Evolutionary conservation across 129 eudicot species (phyloP).

Genomic region (Scalesia atractyloides): DNA sequence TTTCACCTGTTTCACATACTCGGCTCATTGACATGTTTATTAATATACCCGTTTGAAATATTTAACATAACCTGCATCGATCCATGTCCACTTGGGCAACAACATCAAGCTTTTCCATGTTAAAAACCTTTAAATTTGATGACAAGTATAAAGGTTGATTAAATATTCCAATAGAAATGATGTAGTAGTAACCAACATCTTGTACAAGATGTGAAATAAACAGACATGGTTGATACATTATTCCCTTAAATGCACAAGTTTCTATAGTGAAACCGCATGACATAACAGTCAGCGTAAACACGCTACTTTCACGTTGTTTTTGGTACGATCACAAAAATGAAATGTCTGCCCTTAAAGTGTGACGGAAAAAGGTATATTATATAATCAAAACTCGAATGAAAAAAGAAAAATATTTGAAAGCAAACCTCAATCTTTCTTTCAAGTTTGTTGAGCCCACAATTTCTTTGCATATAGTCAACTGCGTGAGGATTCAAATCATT

Average conservation of each 20-base stretch:
- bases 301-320: too few relatives aligned
- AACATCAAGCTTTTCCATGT: too few relatives aligned
- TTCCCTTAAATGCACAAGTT: too few relatives aligned
- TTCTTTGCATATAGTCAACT: slow-evolving; percentile 79
- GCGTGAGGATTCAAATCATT: slow-evolving; percentile 93
- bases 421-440: slow-evolving; percentile 90
- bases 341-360: neutral
- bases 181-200: slow-evolving; percentile 2
- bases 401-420: neutral
- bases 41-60: too few relatives aligned
- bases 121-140: slow-evolving; percentile 56
- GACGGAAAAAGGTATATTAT: neutral
- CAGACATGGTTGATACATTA: neutral
- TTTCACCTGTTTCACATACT: too few relatives aligned
- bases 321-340: neutral
- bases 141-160: neutral
- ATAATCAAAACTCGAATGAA: slow-evolving; percentile 12
- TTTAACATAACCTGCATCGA: too few relatives aligned
- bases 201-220: slow-evolving; percentile 9
- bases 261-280: too few relatives aligned
- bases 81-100: too few relatives aligned
- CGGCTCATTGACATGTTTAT: too few relatives aligned
- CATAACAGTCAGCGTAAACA: too few relatives aligned
- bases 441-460: slow-evolving; percentile 74
- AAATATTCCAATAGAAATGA: slow-evolving; percentile 1